These are phyloP conservation scores for Apiospora saccharicola DNA, from an alignment of 2,329 filamentous ascomycete genomes.

Conservation along the genomic window DNA sequence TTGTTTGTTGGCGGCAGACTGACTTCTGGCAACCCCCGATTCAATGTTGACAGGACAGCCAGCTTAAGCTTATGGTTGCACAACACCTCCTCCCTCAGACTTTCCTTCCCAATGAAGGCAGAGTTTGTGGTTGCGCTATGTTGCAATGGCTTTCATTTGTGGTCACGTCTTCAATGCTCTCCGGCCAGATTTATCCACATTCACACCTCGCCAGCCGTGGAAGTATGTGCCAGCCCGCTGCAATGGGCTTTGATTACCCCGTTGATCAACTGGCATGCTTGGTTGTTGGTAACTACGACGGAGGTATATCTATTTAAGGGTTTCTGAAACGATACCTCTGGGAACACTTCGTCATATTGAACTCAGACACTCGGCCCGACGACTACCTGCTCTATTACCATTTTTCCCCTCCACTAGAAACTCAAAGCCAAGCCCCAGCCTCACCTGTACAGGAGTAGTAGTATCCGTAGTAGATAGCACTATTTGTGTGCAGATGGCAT, in stretches of 20 bases:
- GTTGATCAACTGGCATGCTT: slow-evolving; percentile 3
- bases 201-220: neutral
- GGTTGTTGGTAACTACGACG: neutral
- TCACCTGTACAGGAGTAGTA: neutral
- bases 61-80: neutral
- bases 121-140: slow-evolving; percentile 19
- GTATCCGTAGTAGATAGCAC: neutral
- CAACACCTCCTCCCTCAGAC: neutral
- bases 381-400: neutral
- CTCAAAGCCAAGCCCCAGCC: slow-evolving; percentile 16
- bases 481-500: slow-evolving; percentile 8
- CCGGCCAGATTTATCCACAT: neutral
- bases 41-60: slow-evolving; percentile 5
- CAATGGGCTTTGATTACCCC: neutral
- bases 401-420: neutral
- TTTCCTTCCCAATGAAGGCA: neutral
- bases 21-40: neutral
- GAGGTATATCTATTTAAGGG: neutral
- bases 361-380: slow-evolving; percentile 14
- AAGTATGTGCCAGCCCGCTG: neutral
- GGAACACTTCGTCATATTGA: neutral
- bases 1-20: neutral
- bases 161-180: slow-evolving; percentile 2
- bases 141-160: neutral
- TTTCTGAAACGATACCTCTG: neutral